Percentiles rank a stretch among this genome's conserved stretches.
These are phyloP conservation scores for Solanum boliviense DNA, from an alignment of 257 asterid species.

Conservation along the genomic window DNA sequence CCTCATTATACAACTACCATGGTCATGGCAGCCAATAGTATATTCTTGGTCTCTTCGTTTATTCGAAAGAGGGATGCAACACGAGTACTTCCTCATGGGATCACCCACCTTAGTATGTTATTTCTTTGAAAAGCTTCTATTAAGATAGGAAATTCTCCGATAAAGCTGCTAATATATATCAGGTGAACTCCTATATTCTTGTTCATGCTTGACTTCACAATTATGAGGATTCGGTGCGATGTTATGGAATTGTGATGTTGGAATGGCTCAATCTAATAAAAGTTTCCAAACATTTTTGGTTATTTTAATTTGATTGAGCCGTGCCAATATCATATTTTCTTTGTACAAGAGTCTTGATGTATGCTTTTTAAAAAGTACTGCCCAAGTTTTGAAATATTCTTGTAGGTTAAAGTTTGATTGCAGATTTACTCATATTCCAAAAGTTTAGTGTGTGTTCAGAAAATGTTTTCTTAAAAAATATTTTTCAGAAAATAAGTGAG, in stretches of 20 bases:
- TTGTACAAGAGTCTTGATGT: background rate
- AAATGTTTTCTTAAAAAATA: no score
- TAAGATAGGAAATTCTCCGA: no score
- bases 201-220: background rate
- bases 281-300: background rate
- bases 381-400: background rate
- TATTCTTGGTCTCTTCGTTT: background rate
- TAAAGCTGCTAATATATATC: background rate
- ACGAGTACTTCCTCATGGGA: background rate
- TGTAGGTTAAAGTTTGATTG: background rate
- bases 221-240: background rate
- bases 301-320: constrained; percentile 57
- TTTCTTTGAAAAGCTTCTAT: background rate
- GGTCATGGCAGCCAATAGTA: background rate
- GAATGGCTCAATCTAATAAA: background rate
- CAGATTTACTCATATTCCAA: background rate
- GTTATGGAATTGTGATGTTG: background rate
- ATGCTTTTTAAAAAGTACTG: background rate
- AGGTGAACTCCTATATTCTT: background rate
- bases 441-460: background rate
- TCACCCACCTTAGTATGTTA: background rate
- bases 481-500: background rate
- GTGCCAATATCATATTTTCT: constrained; percentile 44
- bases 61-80: background rate
- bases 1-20: background rate